A percentile compares a stretch with the other conserved stretches of the same genome.
phyloP scores from a whole-genome alignment of 2,329 filamentous ascomycete genomes.

The Hysterium pulicare region DNA sequence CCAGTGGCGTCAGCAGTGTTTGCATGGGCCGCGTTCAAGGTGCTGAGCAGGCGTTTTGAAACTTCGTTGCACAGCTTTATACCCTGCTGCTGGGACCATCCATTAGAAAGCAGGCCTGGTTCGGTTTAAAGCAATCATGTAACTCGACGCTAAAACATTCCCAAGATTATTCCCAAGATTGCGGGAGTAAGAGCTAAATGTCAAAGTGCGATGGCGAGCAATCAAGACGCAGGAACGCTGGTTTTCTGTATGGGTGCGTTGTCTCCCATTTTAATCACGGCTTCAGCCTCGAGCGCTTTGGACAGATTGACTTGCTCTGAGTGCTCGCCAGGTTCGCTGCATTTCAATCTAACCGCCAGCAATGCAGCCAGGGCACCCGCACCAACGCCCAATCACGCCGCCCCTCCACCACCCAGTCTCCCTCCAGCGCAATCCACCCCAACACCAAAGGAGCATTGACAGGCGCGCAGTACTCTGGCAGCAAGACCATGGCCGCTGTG shows the following conservation, averaged over 20 bases:
- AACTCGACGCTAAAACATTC: too few species aligned
- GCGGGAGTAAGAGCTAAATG: too few species aligned
- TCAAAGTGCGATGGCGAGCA: too few species aligned
- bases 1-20: not conserved
- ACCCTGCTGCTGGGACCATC: constrained; percentile 1
- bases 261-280: too few species aligned
- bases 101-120: constrained; percentile 4
- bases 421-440: too few species aligned
- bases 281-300: not conserved
- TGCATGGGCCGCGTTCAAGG: not conserved
- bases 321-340: not conserved
- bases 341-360: not conserved
- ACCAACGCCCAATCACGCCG: constrained; percentile 1
- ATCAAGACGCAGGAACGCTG: too few species aligned
- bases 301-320: not conserved
- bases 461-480: too few species aligned
- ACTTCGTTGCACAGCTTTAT: constrained; percentile 1
- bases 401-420: not conserved
- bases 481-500: constrained; percentile 2
- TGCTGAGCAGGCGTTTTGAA: constrained; percentile 4
- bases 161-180: too few species aligned
- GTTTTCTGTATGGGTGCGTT: too few species aligned
- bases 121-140: constrained; percentile 4
- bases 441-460: too few species aligned
- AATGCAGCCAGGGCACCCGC: not conserved